phyloP scores from a whole-genome alignment of 768 basidiomycete genomes.

The Calocybe indica region DNA sequence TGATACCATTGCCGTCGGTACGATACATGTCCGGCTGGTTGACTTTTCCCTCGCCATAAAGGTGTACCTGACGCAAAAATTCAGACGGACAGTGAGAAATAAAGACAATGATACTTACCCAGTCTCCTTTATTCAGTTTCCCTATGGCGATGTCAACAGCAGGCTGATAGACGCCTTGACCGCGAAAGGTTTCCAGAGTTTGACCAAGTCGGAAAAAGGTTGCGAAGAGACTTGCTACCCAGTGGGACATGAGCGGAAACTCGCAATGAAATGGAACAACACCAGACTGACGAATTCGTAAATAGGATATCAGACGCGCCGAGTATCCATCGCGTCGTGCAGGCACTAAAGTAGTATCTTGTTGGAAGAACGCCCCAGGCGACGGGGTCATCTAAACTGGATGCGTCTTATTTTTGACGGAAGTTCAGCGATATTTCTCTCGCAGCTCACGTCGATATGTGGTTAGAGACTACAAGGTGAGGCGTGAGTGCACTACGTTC shows the following conservation, averaged over 20 bases:
- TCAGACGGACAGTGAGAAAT: not conserved
- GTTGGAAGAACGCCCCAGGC: conserved; percentile 84
- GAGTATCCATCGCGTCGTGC: conserved; percentile 80
- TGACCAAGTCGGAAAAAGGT: conserved; percentile 87
- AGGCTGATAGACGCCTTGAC: conserved; percentile 83
- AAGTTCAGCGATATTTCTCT: conserved; percentile 1
- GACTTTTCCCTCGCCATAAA: conserved; percentile 87
- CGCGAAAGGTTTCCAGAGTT: conserved; percentile 88
- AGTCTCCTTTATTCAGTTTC: conserved; percentile 74
- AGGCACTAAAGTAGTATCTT: conserved; percentile 49
- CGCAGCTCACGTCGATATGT: conserved; percentile 77
- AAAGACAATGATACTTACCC: conserved; percentile 50
- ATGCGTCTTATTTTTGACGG: conserved; percentile 8
- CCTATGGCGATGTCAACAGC: conserved; percentile 81
- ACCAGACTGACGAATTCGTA: conserved; percentile 70
- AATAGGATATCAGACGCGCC: conserved; percentile 94
- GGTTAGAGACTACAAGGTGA: conserved; percentile 70
- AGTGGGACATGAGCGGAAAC: conserved; percentile 5
- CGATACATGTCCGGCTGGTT: conserved; percentile 62
- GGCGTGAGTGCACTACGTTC: not conserved
- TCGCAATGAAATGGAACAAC: conserved; percentile 6
- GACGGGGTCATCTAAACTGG: conserved; percentile 76
- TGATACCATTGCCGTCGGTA: conserved; percentile 32
- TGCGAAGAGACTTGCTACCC: conserved; percentile 63
- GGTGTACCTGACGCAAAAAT: conserved; percentile 61